A percentile compares a stretch with the other conserved stretches of the same genome.
These are phyloP conservation scores for Pseudogymnoascus sp. DNA, from an alignment of 2,329 filamentous ascomycete species.

Conservation along the genomic window DNA sequence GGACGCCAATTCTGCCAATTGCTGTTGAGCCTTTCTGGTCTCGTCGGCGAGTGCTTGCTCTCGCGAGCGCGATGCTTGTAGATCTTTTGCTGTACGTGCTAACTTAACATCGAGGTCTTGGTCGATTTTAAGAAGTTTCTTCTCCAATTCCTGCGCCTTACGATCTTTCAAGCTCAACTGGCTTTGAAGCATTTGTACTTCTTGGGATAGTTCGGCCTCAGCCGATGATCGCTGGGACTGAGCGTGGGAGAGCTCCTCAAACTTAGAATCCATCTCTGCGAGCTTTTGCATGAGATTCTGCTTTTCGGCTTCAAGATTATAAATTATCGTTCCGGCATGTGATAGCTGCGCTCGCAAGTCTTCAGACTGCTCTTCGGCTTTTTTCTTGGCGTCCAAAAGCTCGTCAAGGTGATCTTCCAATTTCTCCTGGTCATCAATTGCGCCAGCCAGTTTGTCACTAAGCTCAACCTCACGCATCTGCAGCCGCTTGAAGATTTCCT, in stretches of 20 bases:
- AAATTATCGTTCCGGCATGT: slow-evolving; percentile 81
- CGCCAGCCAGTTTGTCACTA: slow-evolving; percentile 83
- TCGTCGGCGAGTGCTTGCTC: slow-evolving; percentile 71
- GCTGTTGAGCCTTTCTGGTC: slow-evolving; percentile 72
- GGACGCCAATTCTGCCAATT: slow-evolving; percentile 77
- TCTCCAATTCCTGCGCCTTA: slow-evolving; percentile 80
- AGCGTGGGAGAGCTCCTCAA: slow-evolving; percentile 60
- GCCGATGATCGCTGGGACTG: slow-evolving; percentile 67
- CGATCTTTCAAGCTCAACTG: slow-evolving; percentile 82
- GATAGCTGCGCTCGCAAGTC: slow-evolving; percentile 74
- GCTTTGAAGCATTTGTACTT: slow-evolving; percentile 86
- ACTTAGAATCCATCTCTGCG: slow-evolving; percentile 58
- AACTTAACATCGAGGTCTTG: slow-evolving; percentile 86
- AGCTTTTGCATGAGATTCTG: slow-evolving; percentile 60
- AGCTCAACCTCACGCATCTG: slow-evolving; percentile 87
- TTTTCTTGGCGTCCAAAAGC: slow-evolving; percentile 80
- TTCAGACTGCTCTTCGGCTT: slow-evolving; percentile 76
- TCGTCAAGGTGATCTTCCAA: slow-evolving; percentile 90
- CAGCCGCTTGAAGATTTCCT: slow-evolving; percentile 97
- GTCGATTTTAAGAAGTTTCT: slow-evolving; percentile 72
- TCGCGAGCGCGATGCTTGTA: slow-evolving; percentile 63
- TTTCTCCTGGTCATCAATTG: slow-evolving; percentile 86
- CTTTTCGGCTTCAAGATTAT: slow-evolving; percentile 80
- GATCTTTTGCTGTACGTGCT: slow-evolving; percentile 66
- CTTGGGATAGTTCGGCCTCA: slow-evolving; percentile 68